A percentile compares a stretch with the other conserved stretches of the same genome.
phyloP scores from a whole-genome alignment of 2,329 filamentous ascomycete species.

The Neofusicoccum cordaticola region DNA sequence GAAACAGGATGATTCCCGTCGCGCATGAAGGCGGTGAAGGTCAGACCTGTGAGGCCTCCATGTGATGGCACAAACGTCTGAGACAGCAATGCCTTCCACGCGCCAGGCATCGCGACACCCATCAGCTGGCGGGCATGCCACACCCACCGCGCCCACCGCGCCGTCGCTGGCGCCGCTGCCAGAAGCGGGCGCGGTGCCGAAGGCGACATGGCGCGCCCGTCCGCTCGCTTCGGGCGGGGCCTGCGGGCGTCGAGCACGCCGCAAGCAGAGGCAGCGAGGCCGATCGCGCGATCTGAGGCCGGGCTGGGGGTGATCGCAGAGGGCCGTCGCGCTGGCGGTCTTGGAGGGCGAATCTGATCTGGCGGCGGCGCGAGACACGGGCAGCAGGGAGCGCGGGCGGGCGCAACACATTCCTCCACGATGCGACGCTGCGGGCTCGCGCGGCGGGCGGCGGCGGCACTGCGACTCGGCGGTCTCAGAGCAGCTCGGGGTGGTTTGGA shows the following conservation, averaged over 20 bases:
- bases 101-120: not conserved
- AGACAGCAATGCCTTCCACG: slow-evolving; percentile 14
- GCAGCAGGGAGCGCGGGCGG: not conserved
- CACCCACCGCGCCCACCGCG: not conserved
- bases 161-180: not conserved
- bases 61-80: slow-evolving; percentile 14
- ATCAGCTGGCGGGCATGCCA: slow-evolving; percentile 5
- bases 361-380: not conserved
- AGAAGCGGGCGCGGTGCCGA: not conserved
- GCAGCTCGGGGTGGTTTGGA: not conserved
- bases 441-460: not conserved
- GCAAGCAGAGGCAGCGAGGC: too few relatives aligned
- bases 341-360: not conserved
- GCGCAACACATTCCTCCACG: slow-evolving; percentile 6
- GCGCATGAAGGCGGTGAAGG: slow-evolving; percentile 16
- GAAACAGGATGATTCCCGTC: slow-evolving; percentile 13
- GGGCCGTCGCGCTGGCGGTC: not conserved
- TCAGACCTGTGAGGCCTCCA: slow-evolving; percentile 6
- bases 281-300: too few relatives aligned
- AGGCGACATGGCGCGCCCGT: not conserved
- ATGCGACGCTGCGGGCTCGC: slow-evolving; percentile 8
- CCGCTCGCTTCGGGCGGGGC: not conserved
- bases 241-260: not conserved
- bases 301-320: not conserved
- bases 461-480: slow-evolving; percentile 4